Base-by-base conservation (phyloP, 2,329 filamentous ascomycete genomes). In the Dactylellina drechsleri region DNA sequence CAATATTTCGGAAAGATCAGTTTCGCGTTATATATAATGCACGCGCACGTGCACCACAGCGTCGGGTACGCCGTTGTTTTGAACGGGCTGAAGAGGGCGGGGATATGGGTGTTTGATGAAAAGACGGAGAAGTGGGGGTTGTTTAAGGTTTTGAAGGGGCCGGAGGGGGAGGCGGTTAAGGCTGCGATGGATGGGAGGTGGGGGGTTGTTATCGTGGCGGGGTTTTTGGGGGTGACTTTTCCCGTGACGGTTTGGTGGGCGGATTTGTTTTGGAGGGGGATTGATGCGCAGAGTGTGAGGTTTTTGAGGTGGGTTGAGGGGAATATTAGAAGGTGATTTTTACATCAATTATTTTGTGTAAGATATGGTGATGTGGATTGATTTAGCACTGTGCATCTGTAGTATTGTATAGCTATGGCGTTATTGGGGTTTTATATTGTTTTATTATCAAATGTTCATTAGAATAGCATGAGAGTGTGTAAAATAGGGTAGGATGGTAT, bases 201-300 rank as follows among this genome's bases (percentile, higher is more conserved):
- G 31, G 6, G 6, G 2, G 2, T 36, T 85, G 23, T 2, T 58
- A n/a, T 36, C 10, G 6, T 36, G 6, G 16, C 8, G 1, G 50
- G 13, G 40, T 41, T 70, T 18, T 47, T 47, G 13, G 41, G 61
- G 28, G 40, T 70, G 2, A 62, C 66, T 6, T 62, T 62, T 10
- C 66, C 58, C 13, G 45, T 50, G 26, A 62, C 57, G 10, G 43
- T 62, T 57, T 70, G 57, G 26, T 70, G 20, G 40, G 57, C 66
- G 58, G 66, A 70, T 57, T 23, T 62, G n/a, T 70, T 70, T 36
- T 70, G 58, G 66, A 70, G 66, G 31, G 66, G 23, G 20, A 50
- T 28, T 6, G 66, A 70, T 58, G 15, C 57, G 28, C 66, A 62
- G 28, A 70, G 66, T 16, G 57, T 70, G 8, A 62, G 66, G 28